These are phyloP conservation scores for Glebionis coronaria DNA, from an alignment of 129 eudicot genomes.

Conservation along the genomic window DNA sequence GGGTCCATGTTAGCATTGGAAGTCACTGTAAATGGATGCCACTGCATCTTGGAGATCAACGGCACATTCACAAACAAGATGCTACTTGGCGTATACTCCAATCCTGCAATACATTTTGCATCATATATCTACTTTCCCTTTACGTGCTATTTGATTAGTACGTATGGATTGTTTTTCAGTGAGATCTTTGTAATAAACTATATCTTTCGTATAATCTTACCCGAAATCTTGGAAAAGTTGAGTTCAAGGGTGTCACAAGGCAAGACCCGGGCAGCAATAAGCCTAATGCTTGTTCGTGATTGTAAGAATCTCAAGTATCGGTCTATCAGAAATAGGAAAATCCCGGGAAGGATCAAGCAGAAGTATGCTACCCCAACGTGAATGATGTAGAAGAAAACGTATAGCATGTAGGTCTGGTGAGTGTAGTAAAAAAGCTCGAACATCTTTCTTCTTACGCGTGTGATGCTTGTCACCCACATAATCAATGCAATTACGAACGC, in stretches of 20 bases:
- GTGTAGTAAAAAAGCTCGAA: constrained; percentile 67
- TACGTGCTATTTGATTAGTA: neutral
- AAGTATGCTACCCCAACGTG: constrained; percentile 65
- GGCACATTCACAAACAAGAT: constrained; percentile 58
- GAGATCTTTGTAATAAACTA: neutral
- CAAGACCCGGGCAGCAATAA: constrained; percentile 50
- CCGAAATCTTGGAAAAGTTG: constrained; percentile 54
- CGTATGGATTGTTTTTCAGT: neutral
- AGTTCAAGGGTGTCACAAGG: constrained; percentile 51
- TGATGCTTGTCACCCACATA: constrained; percentile 59
- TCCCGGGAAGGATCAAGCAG: constrained; percentile 65
- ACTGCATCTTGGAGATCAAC: constrained; percentile 56
- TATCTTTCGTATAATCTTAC: constrained; percentile 16
- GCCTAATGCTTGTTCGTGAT: constrained; percentile 38
- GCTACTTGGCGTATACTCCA: constrained; percentile 56
- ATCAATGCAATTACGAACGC: constrained; percentile 40
- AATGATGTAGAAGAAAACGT: constrained; percentile 49
- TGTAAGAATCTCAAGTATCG: constrained; percentile 66
- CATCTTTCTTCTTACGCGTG: constrained; percentile 48
- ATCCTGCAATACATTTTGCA: constrained; percentile 28
- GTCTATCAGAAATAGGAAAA: constrained; percentile 68
- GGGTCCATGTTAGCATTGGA: constrained; percentile 55
- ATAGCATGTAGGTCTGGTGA: constrained; percentile 57
- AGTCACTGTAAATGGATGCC: constrained; percentile 72
- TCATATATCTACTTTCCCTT: neutral